A percentile compares a stretch with the other conserved stretches of the same genome.
Evolutionary conservation across 371 early-diverging fungal genomes (phyloP).

Genomic region (Apophysomyces ossiformis): DNA sequence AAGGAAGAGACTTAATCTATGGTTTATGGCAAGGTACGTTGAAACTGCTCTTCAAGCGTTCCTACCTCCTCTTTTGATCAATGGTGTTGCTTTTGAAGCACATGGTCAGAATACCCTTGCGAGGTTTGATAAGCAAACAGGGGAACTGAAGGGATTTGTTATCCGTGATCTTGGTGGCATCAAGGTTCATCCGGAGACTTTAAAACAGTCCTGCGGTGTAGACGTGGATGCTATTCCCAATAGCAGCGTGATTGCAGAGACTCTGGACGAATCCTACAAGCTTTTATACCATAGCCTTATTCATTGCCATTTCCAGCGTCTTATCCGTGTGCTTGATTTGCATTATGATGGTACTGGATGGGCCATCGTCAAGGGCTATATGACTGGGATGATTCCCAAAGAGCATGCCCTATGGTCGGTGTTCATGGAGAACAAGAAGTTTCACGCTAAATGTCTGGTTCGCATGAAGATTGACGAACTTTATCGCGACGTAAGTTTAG

Average conservation of each 20-base stretch:
- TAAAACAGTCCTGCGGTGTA: conserved; percentile 45
- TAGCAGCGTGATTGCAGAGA: conserved; percentile 58
- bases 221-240: conserved; percentile 63
- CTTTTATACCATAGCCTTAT: conserved; percentile 75
- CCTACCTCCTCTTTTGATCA: conserved; percentile 64
- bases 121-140: conserved; percentile 60
- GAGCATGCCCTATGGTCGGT: conserved; percentile 51
- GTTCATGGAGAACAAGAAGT: conserved; percentile 49
- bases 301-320: conserved; percentile 68
- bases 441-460: conserved; percentile 67
- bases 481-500: conserved; percentile 64
- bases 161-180: conserved; percentile 81
- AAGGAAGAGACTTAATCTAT: too few species aligned
- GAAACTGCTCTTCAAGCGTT: conserved; percentile 63
- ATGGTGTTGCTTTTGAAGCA: conserved; percentile 77
- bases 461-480: conserved; percentile 75
- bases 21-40: conserved; percentile 32
- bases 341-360: conserved; percentile 73
- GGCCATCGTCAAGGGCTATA: conserved; percentile 57
- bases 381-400: conserved; percentile 50
- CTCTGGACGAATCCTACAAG: conserved; percentile 61
- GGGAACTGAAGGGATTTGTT: conserved; percentile 66
- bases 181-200: conserved; percentile 62
- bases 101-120: conserved; percentile 75
- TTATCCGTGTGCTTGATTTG: conserved; percentile 67